Evolutionary conservation across 352 stramenopile species (phyloP).

Genomic region (Phytopythium delawarense): DNA sequence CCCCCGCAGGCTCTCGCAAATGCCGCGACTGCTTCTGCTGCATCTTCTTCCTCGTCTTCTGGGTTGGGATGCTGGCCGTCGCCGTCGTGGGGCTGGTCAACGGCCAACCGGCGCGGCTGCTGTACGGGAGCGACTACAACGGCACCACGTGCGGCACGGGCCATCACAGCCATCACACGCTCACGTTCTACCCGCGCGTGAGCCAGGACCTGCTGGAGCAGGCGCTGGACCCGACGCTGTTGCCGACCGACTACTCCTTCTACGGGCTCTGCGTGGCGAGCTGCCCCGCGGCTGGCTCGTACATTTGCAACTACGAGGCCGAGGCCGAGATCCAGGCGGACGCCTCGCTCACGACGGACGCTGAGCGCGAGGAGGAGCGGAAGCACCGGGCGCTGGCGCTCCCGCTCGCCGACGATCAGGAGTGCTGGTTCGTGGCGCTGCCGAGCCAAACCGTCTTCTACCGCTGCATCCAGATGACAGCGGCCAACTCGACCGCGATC

Average conservation of each 20-base stretch:
- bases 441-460: conserved; percentile 67
- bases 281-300: conserved; percentile 42
- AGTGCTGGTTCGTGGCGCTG: conserved; percentile 72
- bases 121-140: conserved; percentile 74
- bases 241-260: conserved; percentile 50
- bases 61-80: conserved; percentile 67
- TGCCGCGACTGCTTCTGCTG: conserved; percentile 69
- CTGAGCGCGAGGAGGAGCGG: conserved; percentile 35
- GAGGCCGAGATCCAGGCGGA: conserved; percentile 48
- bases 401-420: conserved; percentile 18
- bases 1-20: conserved; percentile 46
- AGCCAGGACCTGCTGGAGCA: conserved; percentile 71
- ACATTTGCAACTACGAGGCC: conserved; percentile 77
- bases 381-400: conserved; percentile 32
- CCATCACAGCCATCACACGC: conserved; percentile 12
- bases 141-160: conserved; percentile 70
- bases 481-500: conserved; percentile 52
- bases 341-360: conserved; percentile 30
- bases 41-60: conserved; percentile 69
- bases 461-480: conserved; percentile 67
- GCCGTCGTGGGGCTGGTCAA: conserved; percentile 50
- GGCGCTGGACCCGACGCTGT: conserved; percentile 35
- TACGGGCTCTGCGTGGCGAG: conserved; percentile 63
- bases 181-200: conserved; percentile 78
- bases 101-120: conserved; percentile 57